Percentiles rank a stretch among this genome's conserved stretches.
Evolutionary conservation across 169 alveolate species (phyloP).

Genomic region (Plasmodium fragile): DNA sequence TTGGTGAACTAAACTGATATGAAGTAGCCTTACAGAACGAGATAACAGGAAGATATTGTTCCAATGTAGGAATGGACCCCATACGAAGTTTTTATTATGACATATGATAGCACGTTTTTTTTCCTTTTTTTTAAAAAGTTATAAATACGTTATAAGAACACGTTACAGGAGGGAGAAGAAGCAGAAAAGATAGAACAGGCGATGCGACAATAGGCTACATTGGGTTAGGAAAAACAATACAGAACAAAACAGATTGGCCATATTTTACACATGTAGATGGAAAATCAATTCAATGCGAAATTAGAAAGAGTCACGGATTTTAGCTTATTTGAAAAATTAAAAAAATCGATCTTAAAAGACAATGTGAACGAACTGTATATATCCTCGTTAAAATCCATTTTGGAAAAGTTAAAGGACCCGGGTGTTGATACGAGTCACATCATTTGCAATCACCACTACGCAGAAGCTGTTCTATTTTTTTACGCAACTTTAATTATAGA

Average conservation of each 20-base stretch:
- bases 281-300: constrained; percentile 28
- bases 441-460: constrained; percentile 36
- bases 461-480: constrained; percentile 46
- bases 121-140: neutral
- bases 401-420: constrained; percentile 16
- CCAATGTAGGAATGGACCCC: neutral
- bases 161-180: neutral
- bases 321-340: constrained; percentile 32
- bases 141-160: neutral
- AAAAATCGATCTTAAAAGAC: constrained; percentile 25
- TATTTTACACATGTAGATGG: constrained; percentile 23
- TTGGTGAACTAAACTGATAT: neutral
- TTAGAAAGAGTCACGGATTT: constrained; percentile 6
- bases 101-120: neutral
- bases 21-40: neutral
- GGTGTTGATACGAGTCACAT: constrained; percentile 20
- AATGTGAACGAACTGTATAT: constrained; percentile 22
- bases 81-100: neutral
- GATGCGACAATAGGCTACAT: neutral
- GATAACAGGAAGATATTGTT: neutral
- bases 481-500: constrained; percentile 24
- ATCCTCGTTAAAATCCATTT: constrained; percentile 16
- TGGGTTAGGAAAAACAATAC: neutral
- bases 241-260: neutral
- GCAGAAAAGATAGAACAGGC: neutral